These are phyloP conservation scores for Salix dunnii DNA, from an alignment of 345 rosid genomes.

Conservation along the genomic window DNA sequence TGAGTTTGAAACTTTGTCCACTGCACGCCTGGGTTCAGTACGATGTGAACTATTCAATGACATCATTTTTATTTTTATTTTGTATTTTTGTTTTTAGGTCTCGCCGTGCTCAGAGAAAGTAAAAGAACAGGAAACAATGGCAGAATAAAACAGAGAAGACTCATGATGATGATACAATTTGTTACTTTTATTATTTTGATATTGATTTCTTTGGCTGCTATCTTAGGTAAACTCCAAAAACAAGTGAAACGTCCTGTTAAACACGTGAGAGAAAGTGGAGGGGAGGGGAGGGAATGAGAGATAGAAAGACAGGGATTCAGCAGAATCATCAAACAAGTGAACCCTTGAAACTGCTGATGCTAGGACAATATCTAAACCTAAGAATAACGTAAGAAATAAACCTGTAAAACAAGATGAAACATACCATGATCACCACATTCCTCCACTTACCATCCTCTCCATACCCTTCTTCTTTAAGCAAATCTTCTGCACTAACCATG, in stretches of 20 bases:
- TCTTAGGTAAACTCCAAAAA: conserved; percentile 37
- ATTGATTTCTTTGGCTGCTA: conserved; percentile 18
- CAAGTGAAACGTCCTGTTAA: conserved; percentile 39
- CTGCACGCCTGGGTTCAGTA: too few species aligned
- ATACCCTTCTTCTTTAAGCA: conserved; percentile 73
- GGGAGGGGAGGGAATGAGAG: neutral
- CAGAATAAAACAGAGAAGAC: neutral
- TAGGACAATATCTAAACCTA: conserved; percentile 65
- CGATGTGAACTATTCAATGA: too few species aligned
- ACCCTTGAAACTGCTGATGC: conserved; percentile 37
- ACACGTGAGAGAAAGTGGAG: conserved; percentile 22
- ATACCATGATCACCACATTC: conserved; percentile 68
- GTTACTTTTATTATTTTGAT: neutral
- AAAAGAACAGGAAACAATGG: neutral
- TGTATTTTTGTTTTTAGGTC: too few species aligned
- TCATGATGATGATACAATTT: neutral
- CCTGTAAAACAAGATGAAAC: conserved; percentile 76
- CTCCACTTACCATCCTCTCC: conserved; percentile 71
- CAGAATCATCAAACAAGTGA: conserved; percentile 25
- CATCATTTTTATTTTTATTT: too few species aligned
- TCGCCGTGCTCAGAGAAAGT: too few species aligned
- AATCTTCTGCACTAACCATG: conserved; percentile 57
- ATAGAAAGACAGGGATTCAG: neutral
- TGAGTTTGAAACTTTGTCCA: too few species aligned
- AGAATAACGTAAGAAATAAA: conserved; percentile 72